Evolutionary conservation across 163 green algal species (phyloP).

Genomic region (Chloromonas sp.): DNA sequence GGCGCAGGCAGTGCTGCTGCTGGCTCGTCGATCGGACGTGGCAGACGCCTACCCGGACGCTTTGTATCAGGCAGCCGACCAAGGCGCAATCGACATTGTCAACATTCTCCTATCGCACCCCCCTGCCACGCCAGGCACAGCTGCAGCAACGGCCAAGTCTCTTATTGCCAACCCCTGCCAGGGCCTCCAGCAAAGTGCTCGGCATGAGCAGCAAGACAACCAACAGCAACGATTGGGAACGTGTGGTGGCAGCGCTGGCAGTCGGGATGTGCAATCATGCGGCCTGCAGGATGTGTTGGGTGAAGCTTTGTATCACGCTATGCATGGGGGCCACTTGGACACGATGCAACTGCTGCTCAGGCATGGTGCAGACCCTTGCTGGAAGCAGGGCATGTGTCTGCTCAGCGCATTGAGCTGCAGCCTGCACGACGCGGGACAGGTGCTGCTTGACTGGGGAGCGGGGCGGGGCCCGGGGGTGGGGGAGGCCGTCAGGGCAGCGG

Average conservation of each 20-base stretch:
- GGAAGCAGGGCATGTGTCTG: neutral
- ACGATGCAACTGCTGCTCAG: neutral
- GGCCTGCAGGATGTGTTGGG: neutral
- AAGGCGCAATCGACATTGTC: neutral
- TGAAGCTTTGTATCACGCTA: neutral
- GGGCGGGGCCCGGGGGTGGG: neutral
- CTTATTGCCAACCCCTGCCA: no score
- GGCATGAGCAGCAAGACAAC: neutral
- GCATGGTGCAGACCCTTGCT: neutral
- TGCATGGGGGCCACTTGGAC: neutral
- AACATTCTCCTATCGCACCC: neutral
- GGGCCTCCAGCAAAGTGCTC: neutral
- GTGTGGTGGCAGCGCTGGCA: neutral
- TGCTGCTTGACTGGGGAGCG: neutral
- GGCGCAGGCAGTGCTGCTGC: neutral
- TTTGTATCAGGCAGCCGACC: neutral
- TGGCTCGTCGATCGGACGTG: neutral
- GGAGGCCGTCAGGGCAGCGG: neutral
- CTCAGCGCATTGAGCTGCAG: neutral
- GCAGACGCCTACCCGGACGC: neutral
- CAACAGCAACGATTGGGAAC: neutral
- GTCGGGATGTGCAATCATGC: neutral
- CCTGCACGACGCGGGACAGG: neutral
- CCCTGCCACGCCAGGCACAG: neutral
- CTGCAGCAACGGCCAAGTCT: neutral